A percentile compares a stretch with the other conserved stretches of the same genome.
These are phyloP conservation scores for Trichosporon coremiiforme DNA, from an alignment of 1,284 basidiomycete genomes.

Conservation along the genomic window DNA sequence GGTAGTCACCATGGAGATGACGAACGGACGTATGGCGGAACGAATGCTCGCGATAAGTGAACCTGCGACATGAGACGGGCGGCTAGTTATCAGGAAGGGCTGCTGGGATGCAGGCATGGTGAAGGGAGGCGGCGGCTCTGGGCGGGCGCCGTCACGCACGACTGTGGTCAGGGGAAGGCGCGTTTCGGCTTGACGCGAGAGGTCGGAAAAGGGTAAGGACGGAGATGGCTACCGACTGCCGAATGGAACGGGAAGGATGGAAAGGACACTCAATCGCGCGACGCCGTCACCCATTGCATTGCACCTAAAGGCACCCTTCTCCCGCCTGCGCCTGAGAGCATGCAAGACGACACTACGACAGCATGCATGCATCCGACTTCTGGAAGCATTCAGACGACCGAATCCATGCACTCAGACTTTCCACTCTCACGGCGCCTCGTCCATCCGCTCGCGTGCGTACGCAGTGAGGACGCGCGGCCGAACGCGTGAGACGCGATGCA, in stretches of 20 bases:
- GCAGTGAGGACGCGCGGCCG: background rate
- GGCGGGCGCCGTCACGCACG: no score
- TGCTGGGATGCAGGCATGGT: no score
- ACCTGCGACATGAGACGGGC: background rate
- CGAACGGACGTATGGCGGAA: no score
- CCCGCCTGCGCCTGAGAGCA: background rate
- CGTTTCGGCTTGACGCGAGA: slow-evolving; percentile 9
- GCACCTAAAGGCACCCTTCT: background rate
- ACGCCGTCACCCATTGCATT: slow-evolving; percentile 4
- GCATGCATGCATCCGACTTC: slow-evolving; percentile 3
- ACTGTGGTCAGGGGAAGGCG: slow-evolving; percentile 1
- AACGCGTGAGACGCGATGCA: background rate
- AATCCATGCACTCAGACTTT: background rate
- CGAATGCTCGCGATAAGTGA: background rate
- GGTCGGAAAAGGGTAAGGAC: background rate
- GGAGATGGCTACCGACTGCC: background rate
- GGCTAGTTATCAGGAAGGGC: background rate
- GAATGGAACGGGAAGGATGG: background rate
- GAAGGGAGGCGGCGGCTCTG: no score
- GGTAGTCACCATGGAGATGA: background rate
- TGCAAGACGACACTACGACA: background rate
- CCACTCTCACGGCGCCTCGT: background rate
- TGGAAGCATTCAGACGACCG: background rate
- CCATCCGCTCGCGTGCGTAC: background rate
- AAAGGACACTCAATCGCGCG: no score